Evolutionary conservation across 345 rosid species (phyloP).

Genomic region (Salix suchowensis): DNA sequence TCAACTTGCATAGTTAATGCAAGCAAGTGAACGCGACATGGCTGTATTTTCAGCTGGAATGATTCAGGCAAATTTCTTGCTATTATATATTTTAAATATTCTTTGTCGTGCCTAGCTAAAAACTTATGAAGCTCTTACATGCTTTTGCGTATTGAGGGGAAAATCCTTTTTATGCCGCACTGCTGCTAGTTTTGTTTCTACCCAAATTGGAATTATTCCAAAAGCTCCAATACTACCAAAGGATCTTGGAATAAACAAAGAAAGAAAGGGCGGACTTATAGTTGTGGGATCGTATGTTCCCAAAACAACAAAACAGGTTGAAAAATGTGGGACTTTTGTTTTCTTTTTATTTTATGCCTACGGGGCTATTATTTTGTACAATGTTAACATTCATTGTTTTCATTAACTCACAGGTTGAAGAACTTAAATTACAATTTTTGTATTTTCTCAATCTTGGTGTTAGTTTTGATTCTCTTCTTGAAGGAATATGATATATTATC

Average conservation of each 20-base stretch:
- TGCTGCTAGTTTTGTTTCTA: conserved; percentile 94
- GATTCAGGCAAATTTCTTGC: too few species aligned
- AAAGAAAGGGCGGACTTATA: conserved; percentile 69
- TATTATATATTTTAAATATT: too few species aligned
- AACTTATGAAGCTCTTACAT: too few species aligned
- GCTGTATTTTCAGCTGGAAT: too few species aligned
- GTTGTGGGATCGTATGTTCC: conserved; percentile 98
- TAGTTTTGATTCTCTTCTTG: conserved; percentile 4
- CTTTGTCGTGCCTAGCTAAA: too few species aligned
- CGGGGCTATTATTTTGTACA: not conserved
- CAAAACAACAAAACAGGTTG: conserved; percentile 91
- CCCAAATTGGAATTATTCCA: conserved; percentile 77
- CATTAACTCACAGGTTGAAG: conserved; percentile 56
- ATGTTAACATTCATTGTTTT: not conserved
- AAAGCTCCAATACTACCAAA: conserved; percentile 73
- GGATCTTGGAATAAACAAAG: conserved; percentile 60
- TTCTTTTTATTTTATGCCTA: conserved; percentile 2
- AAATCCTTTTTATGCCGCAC: conserved; percentile 88
- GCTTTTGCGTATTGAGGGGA: conserved; percentile 21
- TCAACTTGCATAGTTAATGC: conserved; percentile 27
- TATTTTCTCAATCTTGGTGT: not conserved
- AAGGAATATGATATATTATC: not conserved
- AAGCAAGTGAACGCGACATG: too few species aligned
- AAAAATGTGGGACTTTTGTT: conserved; percentile 8
- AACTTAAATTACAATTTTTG: conserved; percentile 55